Base-by-base conservation (phyloP, 1,139 yeast genomes). In the Casaregolazyma suthepensis region DNA sequence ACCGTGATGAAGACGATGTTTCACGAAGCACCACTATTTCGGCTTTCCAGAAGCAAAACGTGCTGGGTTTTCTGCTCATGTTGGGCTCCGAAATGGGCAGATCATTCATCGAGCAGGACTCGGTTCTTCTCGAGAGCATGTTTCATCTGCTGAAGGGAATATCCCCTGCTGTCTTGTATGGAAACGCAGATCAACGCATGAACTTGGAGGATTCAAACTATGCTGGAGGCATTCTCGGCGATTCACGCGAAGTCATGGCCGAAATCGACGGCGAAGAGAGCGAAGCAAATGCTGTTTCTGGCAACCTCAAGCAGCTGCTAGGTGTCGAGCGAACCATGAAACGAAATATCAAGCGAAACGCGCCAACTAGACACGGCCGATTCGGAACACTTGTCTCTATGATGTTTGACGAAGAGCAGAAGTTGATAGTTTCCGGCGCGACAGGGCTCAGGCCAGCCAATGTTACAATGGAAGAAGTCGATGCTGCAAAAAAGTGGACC, bases 311-410 rank as follows among this genome's bases (percentile, higher is more conserved):
- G 45, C 79, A 78, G 23, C 68, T 89, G 12, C 72, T 90, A 20
- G 70, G 73, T 2, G 76, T 77, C 51, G 97, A 89, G 65, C 73
- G 75, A 37, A 75, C 75, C 44, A 69, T 83, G 58, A 81, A 79
- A 58, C 75, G 72, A 48, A 68, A 71, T 18, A 58, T 62, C 12
- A 59, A 51, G 43, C 57, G 59, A 46, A 48, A 58, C n/a, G 80
- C 80, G 44, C 74, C 78, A 17, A 79, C 91, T 0, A 77, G 99
- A 52, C 99, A 93, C 65, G 93, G 95, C 3, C 77, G 96, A 45
- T 93, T 93, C 72, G 99, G 99, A 1, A 83, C 98, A 0, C 73
- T 91, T 59, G 69, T 90, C 10, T 84, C 96, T 1, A 75, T 90
- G 31, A 81, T 83, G 56, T 78, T 81, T 26, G 75, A 77, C 13